Evolutionary conservation across 225 moss, liverwort and hornwort species (phyloP).

Genomic region (Physcomitrellopsis africana): DNA sequence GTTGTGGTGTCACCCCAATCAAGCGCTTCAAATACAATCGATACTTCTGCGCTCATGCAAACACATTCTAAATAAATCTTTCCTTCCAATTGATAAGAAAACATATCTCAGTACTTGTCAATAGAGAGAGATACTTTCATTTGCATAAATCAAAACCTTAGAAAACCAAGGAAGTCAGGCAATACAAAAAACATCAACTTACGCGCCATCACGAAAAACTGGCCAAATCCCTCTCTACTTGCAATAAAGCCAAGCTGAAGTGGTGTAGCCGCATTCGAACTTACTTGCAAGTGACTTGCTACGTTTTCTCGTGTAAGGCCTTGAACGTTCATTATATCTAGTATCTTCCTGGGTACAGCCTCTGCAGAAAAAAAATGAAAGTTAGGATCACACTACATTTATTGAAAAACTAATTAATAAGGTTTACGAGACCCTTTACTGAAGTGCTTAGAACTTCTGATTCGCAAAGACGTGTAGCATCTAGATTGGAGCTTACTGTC

Average conservation of each 20-base stretch:
- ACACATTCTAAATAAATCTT: neutral
- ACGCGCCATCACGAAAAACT: neutral
- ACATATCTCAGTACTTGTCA: neutral
- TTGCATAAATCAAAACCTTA: neutral
- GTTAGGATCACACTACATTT: conserved; percentile 1
- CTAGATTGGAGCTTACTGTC: conserved; percentile 67
- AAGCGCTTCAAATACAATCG: conserved; percentile 86
- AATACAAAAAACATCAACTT: neutral
- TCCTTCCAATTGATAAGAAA: neutral
- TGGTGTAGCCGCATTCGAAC: neutral
- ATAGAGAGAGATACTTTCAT: neutral
- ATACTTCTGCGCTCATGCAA: conserved; percentile 74
- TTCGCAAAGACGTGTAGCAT: neutral
- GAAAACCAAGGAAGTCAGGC: neutral
- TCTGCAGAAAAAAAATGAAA: conserved; percentile 49
- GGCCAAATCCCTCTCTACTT: conserved; percentile 5
- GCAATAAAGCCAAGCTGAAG: neutral
- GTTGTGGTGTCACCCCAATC: conserved; percentile 73
- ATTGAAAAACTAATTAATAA: conserved; percentile 1
- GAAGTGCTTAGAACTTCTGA: neutral
- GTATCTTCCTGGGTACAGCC: conserved; percentile 92
- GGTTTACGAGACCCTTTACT: neutral
- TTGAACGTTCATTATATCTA: conserved; percentile 96
- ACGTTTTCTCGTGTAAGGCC: conserved; percentile 97
- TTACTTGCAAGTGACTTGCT: conserved; percentile 98